Conservation (phyloP, 768 basidiomycete genomes). For the Auricularia cornea region DNA sequence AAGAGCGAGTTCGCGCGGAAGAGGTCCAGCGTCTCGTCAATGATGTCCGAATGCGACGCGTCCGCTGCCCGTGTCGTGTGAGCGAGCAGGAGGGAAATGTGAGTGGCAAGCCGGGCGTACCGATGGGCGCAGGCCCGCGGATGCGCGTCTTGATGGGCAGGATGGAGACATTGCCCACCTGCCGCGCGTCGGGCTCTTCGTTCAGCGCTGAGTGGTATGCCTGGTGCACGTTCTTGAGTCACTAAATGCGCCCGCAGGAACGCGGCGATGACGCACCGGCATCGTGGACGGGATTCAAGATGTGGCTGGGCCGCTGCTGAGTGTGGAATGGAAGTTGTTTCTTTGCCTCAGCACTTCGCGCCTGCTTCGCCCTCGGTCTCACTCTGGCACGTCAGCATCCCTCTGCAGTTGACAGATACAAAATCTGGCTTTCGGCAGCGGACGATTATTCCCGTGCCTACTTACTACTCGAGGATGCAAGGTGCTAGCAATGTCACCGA, state of each 20-base stretch:
- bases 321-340: background rate
- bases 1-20: slow-evolving; percentile 99
- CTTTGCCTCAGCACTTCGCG: too few species aligned
- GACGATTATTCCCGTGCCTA: too few species aligned
- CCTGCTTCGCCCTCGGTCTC: too few species aligned
- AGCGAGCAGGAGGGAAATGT: background rate
- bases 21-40: slow-evolving; percentile 92
- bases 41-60: slow-evolving; percentile 70
- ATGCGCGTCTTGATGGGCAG: slow-evolving; percentile 87
- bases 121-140: slow-evolving; percentile 83
- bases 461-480: too few species aligned
- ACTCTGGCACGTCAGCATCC: too few species aligned
- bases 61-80: slow-evolving; percentile 48
- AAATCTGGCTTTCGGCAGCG: too few species aligned
- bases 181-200: slow-evolving; percentile 69
- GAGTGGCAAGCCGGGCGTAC: too few species aligned
- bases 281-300: slow-evolving; percentile 5
- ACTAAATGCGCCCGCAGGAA: background rate
- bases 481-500: too few species aligned
- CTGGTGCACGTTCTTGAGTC: slow-evolving; percentile 31
- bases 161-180: slow-evolving; percentile 83
- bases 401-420: too few species aligned
- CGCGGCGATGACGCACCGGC: slow-evolving; percentile 15
- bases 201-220: slow-evolving; percentile 96
- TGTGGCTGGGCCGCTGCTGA: too few species aligned